Evolutionary conservation across 306 rosid genomes (phyloP).

Genomic region (Prosopis cineraria): DNA sequence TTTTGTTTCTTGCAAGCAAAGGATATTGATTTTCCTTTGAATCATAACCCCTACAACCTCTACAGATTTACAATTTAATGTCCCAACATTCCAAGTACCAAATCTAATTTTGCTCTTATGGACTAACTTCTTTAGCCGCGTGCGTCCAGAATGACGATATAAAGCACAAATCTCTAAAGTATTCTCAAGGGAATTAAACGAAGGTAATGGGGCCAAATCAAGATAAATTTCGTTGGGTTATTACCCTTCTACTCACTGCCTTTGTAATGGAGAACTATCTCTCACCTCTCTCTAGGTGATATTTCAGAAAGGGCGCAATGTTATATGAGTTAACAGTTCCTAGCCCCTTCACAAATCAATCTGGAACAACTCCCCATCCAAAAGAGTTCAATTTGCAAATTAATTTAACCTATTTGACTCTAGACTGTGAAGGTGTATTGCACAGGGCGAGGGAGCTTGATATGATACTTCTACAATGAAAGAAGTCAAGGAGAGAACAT

Average conservation of each 20-base stretch:
- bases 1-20: too few species aligned
- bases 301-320: not conserved
- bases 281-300: not conserved
- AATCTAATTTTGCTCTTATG: too few species aligned
- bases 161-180: not conserved
- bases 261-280: not conserved
- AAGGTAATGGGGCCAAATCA: not conserved
- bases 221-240: not conserved
- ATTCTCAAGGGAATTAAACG: not conserved
- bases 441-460: constrained; percentile 2
- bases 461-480: not conserved
- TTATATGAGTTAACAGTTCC: not conserved
- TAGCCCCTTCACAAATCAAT: not conserved
- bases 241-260: not conserved
- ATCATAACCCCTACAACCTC: too few species aligned
- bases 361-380: not conserved
- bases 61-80: too few species aligned
- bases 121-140: too few species aligned
- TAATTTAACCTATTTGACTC: not conserved
- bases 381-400: not conserved
- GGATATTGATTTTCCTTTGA: too few species aligned
- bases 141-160: too few species aligned
- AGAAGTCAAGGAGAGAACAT: not conserved
- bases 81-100: too few species aligned
- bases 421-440: not conserved